Evolutionary conservation across 2,329 filamentous ascomycete genomes (phyloP).

Genomic region (Zymoseptoria crescenta): DNA sequence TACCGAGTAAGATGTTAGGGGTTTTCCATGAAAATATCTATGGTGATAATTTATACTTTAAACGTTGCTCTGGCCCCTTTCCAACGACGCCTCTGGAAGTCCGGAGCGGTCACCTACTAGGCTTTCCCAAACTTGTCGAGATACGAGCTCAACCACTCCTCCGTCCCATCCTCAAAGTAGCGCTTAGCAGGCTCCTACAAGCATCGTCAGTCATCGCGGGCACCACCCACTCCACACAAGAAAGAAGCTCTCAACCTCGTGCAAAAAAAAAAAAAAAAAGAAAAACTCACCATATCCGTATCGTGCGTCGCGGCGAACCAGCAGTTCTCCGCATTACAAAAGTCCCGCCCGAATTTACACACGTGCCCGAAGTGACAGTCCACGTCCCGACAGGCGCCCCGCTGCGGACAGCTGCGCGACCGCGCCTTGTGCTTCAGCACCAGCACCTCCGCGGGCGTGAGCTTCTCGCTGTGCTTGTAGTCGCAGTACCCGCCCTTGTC

Average conservation of each 20-base stretch:
- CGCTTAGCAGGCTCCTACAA: slow-evolving; percentile 21
- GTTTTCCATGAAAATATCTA: not conserved
- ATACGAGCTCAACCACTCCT: slow-evolving; percentile 23
- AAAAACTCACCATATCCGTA: slow-evolving; percentile 34
- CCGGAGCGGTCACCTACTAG: too few relatives aligned
- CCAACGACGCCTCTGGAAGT: too few relatives aligned
- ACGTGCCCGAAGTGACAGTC: slow-evolving; percentile 38
- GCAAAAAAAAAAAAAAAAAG: too few relatives aligned
- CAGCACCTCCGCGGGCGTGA: slow-evolving; percentile 31
- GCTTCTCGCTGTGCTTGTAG: slow-evolving; percentile 36
- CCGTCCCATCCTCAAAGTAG: slow-evolving; percentile 23
- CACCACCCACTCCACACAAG: too few relatives aligned
- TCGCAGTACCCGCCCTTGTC: slow-evolving; percentile 34
- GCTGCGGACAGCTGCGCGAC: slow-evolving; percentile 32
- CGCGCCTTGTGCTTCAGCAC: slow-evolving; percentile 38
- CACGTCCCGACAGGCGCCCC: slow-evolving; percentile 32
- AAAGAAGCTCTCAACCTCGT: too few relatives aligned
- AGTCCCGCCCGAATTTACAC: slow-evolving; percentile 31
- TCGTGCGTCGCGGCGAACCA: slow-evolving; percentile 4
- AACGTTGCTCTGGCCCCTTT: too few relatives aligned
- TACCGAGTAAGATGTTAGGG: too few relatives aligned
- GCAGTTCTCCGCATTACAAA: slow-evolving; percentile 33
- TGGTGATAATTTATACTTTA: not conserved
- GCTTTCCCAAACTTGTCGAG: slow-evolving; percentile 13
- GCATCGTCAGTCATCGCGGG: not conserved